Evolutionary conservation across 805 yeast genomes (phyloP).

Genomic region (Candida cerambycidarum): DNA sequence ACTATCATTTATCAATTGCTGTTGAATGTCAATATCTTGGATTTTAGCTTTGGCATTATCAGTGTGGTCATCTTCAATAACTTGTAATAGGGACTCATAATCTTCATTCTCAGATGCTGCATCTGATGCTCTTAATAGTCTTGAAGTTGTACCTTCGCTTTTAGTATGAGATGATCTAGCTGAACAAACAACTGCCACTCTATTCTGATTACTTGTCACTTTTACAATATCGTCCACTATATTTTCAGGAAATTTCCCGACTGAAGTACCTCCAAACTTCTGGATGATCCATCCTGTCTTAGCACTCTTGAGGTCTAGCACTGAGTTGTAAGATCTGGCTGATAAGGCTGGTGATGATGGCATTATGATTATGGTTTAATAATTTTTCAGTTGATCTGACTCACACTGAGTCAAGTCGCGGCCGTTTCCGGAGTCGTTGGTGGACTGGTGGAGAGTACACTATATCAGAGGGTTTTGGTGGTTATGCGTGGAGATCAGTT

Average conservation of each 20-base stretch:
- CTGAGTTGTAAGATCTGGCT: slow-evolving; percentile 38
- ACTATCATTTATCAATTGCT: slow-evolving; percentile 58
- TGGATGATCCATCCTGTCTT: slow-evolving; percentile 54
- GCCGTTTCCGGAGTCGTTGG: not conserved
- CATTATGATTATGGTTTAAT: slow-evolving; percentile 11
- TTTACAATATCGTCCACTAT: slow-evolving; percentile 85
- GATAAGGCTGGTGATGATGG: slow-evolving; percentile 16
- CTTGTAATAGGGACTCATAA: slow-evolving; percentile 57
- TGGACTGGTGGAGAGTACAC: not conserved
- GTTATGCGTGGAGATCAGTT: too few species aligned
- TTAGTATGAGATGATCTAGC: slow-evolving; percentile 92
- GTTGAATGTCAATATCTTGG: slow-evolving; percentile 43
- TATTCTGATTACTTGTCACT: slow-evolving; percentile 53
- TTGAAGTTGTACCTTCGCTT: slow-evolving; percentile 92
- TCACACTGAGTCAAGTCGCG: slow-evolving; percentile 9
- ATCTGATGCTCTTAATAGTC: slow-evolving; percentile 84
- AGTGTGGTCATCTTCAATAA: slow-evolving; percentile 76
- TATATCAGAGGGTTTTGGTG: too few species aligned
- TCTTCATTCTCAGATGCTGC: slow-evolving; percentile 61
- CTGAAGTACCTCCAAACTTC: slow-evolving; percentile 96
- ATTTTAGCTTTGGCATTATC: slow-evolving; percentile 64
- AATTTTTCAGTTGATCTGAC: slow-evolving; percentile 8
- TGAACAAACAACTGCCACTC: slow-evolving; percentile 93
- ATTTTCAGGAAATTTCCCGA: slow-evolving; percentile 87
- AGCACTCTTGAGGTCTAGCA: slow-evolving; percentile 31